Conservation (phyloP, 148 eudicot species). For the Cornus kousa region DNA sequence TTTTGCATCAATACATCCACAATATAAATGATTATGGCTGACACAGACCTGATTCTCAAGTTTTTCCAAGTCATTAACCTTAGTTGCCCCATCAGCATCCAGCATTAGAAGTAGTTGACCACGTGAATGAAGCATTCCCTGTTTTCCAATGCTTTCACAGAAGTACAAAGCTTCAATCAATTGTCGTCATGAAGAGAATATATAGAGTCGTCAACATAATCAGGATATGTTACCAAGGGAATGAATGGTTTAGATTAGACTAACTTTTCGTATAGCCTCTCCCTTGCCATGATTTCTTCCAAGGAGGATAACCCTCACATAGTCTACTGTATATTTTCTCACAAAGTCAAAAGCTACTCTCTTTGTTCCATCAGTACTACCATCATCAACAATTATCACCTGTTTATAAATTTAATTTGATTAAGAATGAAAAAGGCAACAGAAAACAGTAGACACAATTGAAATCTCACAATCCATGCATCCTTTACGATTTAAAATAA, state of each 20-base stretch:
- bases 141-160: slow-evolving; percentile 83
- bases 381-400: slow-evolving; percentile 96
- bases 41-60: slow-evolving; percentile 85
- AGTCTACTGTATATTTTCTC: slow-evolving; percentile 68
- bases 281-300: slow-evolving; percentile 96
- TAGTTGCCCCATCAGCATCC: slow-evolving; percentile 99
- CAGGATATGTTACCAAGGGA: background rate
- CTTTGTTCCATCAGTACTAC: slow-evolving; percentile 87
- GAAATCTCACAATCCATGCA: background rate
- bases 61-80: slow-evolving; percentile 85
- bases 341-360: slow-evolving; percentile 84
- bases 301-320: slow-evolving; percentile 81
- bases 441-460: background rate
- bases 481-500: background rate
- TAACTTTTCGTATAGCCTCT: slow-evolving; percentile 97
- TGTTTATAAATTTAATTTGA: slow-evolving; percentile 24
- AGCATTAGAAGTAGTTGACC: slow-evolving; percentile 93
- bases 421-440: background rate
- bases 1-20: background rate
- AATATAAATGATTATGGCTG: slow-evolving; percentile 2
- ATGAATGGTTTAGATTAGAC: slow-evolving; percentile 35
- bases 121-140: slow-evolving; percentile 99
- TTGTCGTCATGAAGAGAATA: slow-evolving; percentile 16
- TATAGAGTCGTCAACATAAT: slow-evolving; percentile 1
- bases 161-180: slow-evolving; percentile 58